Conservation (phyloP, 768 basidiomycete species). For the Boletus reticulatus region DNA sequence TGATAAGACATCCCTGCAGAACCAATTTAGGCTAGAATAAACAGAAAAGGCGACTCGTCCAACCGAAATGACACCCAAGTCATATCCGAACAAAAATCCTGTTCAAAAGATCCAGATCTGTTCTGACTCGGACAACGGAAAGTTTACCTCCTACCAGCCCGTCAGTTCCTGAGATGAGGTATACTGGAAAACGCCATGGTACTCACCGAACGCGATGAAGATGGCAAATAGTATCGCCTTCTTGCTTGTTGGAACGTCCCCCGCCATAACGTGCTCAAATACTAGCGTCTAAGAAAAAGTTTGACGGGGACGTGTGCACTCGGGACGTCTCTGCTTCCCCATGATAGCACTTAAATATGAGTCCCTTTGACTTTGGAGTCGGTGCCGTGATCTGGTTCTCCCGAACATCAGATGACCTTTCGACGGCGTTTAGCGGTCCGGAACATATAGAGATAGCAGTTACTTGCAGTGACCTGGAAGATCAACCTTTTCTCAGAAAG, state of each 20-base stretch:
- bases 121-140: neutral
- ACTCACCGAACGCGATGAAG: conserved; percentile 72
- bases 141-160: conserved; percentile 19
- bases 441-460: neutral
- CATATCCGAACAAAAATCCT: conserved; percentile 72
- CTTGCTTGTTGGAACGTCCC: conserved; percentile 57
- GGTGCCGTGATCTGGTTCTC: neutral
- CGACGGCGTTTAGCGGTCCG: conserved; percentile 4
- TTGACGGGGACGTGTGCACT: neutral
- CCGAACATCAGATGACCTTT: conserved; percentile 16
- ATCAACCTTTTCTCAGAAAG: neutral
- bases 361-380: neutral
- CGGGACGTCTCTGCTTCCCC: neutral
- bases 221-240: conserved; percentile 63
- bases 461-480: neutral
- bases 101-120: neutral
- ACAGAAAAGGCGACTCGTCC: conserved; percentile 13
- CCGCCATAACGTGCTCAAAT: conserved; percentile 20
- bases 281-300: neutral
- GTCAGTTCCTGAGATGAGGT: neutral
- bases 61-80: conserved; percentile 76
- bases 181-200: neutral
- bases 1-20: conserved; percentile 69
- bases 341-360: conserved; percentile 8
- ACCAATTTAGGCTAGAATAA: neutral